Conservation (phyloP, 2,329 filamentous ascomycete species). For the Ophiostoma perfectum region DNA sequence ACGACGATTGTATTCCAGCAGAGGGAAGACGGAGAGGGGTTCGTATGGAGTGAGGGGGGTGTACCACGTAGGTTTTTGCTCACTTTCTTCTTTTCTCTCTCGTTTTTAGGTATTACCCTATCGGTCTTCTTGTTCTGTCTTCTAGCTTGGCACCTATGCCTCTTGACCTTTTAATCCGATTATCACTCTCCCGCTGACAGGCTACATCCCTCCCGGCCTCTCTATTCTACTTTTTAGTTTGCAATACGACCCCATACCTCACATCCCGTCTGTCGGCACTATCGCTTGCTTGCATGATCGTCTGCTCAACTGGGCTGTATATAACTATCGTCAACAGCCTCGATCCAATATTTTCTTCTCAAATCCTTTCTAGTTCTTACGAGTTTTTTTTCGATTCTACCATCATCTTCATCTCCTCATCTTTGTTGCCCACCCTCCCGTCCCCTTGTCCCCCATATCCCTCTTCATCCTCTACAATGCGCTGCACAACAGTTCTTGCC, state of each 20-base stretch:
- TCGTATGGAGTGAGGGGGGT: slow-evolving; percentile 3
- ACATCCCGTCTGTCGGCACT: slow-evolving; percentile 1
- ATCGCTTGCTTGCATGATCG: slow-evolving; percentile 8
- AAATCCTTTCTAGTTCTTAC: background rate
- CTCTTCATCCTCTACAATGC: slow-evolving; percentile 14
- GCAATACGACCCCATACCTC: background rate
- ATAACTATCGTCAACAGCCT: background rate
- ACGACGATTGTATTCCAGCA: background rate
- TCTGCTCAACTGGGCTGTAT: background rate
- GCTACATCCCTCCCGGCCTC: slow-evolving; percentile 2
- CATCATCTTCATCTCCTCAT: background rate
- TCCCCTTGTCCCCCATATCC: background rate
- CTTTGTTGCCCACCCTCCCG: background rate
- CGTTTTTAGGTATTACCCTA: background rate
- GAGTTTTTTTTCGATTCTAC: background rate
- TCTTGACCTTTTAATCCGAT: background rate
- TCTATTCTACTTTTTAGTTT: background rate
- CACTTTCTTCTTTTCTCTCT: background rate
- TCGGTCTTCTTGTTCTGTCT: background rate
- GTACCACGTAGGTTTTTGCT: slow-evolving; percentile 2
- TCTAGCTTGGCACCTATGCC: background rate
- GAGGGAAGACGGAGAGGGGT: background rate
- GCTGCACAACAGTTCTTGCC: slow-evolving; percentile 12
- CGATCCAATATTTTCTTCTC: background rate
- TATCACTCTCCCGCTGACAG: background rate